Conservation (phyloP, 192 early-diverging fungal genomes). For the Linnemannia exigua region DNA sequence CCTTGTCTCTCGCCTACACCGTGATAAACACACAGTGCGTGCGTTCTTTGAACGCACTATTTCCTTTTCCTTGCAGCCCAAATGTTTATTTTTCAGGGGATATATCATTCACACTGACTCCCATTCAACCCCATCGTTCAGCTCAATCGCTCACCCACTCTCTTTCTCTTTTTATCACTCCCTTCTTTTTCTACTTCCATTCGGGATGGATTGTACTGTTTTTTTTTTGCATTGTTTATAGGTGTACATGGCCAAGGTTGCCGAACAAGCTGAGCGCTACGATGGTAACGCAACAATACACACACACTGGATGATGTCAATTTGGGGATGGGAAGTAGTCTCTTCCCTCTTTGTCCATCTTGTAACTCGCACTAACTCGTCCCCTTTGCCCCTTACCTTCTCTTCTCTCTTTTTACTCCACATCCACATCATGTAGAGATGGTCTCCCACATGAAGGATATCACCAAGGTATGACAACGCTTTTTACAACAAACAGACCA, state of each 20-base stretch:
- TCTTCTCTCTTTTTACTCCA: not conserved
- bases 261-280: constrained; percentile 97
- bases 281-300: constrained; percentile 75
- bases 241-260: constrained; percentile 99
- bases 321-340: not conserved
- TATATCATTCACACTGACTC: too few species aligned
- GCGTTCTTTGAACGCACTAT: not conserved
- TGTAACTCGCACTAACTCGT: not conserved
- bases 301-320: not conserved
- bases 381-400: not conserved
- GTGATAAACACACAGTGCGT: too few species aligned
- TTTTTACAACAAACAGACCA: constrained; percentile 76
- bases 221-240: constrained; percentile 40
- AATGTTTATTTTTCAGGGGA: not conserved
- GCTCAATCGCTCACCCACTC: not conserved
- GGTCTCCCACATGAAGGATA: constrained; percentile 58
- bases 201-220: not conserved
- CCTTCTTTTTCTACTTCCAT: not conserved
- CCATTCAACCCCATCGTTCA: not conserved
- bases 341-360: not conserved
- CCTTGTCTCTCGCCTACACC: not conserved
- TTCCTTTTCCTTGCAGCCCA: not conserved
- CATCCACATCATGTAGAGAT: constrained; percentile 51
- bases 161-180: not conserved
- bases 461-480: constrained; percentile 56